Base-by-base conservation (phyloP, 441 rosid species). In the Adansonia gregorii region DNA sequence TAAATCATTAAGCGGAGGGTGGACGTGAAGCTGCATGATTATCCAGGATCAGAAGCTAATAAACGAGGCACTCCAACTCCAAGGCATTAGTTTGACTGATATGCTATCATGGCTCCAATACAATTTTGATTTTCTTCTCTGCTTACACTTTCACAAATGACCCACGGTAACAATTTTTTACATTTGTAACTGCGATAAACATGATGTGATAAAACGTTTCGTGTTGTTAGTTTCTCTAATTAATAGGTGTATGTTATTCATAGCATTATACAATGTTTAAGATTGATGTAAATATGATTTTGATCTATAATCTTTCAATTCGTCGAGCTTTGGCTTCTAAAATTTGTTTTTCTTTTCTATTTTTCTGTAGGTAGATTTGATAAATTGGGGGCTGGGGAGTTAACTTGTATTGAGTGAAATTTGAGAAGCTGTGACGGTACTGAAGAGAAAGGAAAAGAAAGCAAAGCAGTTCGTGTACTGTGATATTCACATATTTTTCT, bases 11-110 rank as follows among this genome's bases (percentile, higher is more conserved):
- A 69, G 48, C 71, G 76, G 48, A 89, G 88, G 87, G 78, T 83
- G 87, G 78, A 20, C 9, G 79, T 85, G 76, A 85, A 91, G 83
- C 75, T 90, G 60, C 86, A 90, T 15, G 98, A 94, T 81, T 92
- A 92, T 80, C 95, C 94, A 6, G 95, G 98, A 43, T 85, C 97
- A 3, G 98, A 97, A 6, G 93, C 98, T 43, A 94, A 94, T 74
- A 83, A 92, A 76, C 95, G 95, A 51, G 97, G 92, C 86, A 92
- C 93, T 19, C 98, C 98, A 24, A 24, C 27, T 24, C 27, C 27
- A 24, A 24, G 27, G 27, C 27, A 24, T 24, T 35, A 35, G 4
- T 35, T 35, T 35, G 27, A 24, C 27, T 24, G 27, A 24, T 24
- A 24, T 24, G 27, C 27, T 24, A 24, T 24, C 27, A 24, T 24